Evolutionary conservation across 495 filamentous ascomycete species (phyloP), one percentile per base, ranked within the genome.

Genomic region (Glutinoglossum americanum): DNA sequence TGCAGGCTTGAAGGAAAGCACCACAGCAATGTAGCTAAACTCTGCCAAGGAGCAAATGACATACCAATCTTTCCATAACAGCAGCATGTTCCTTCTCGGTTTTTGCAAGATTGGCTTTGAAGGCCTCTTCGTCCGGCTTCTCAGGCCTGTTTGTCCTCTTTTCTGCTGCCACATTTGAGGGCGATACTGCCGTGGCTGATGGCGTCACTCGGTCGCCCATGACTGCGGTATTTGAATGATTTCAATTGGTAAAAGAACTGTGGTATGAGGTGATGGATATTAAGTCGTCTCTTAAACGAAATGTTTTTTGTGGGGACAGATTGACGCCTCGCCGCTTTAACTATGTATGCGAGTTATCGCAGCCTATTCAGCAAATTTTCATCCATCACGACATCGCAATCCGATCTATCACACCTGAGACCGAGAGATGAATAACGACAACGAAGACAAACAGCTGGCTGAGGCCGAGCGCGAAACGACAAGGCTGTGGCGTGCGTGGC

Each of bases 401-500:
- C 5, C 4, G 7, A 25, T 26, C 15, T 2, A n/a, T 3, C 47
- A 51, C 3, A 9, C 3, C 8, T 5, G 32, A 35, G 11, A 35
- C 32, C 11, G 37, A 7, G 13, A 41, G 47, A 51, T 51, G 47
- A 8, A 8, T 9, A 25, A 3, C 26, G 47, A 51, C 15, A 23
- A 6, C 2, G 47, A 51, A 51, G 15, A 7, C n/a, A 51, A 41
- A 30, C 7, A 66, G 64, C 64, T 67, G 33, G 71, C 72, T 53
- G 79, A 81, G 51, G 73, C 80, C 63, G 78, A 82, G 57, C 77
- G 82, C 68, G 80, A 83, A 64, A 71, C 81, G 61, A 80, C 82
- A 59, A 75, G 78, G 61, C 78, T 90, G 53, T 94, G 87, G 87
- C 84, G 87, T 69, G 85, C 84, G 64, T 90, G 85, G 82, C 74